Conservation (phyloP, 1,284 basidiomycete species). For the Trichosporon sp. region DNA sequence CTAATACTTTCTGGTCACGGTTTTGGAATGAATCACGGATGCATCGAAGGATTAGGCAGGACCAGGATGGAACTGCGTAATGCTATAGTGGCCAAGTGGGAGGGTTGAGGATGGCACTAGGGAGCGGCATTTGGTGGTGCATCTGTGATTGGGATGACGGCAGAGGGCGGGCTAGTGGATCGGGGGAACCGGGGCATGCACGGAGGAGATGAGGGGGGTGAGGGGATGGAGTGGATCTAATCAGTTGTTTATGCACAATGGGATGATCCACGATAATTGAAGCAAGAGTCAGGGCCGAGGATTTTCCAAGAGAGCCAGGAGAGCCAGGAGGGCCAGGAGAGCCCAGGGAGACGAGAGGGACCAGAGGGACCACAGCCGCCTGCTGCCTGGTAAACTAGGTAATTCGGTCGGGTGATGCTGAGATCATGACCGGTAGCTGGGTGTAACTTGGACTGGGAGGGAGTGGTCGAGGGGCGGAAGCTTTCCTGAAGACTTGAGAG, state of each 20-base stretch:
- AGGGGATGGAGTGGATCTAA: background rate
- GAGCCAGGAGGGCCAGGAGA: too few species aligned
- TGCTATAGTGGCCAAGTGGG: too few species aligned
- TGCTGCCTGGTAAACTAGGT: background rate
- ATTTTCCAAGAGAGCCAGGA: background rate
- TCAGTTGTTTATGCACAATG: background rate
- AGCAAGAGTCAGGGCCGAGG: background rate
- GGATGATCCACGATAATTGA: background rate
- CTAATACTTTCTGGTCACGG: too few species aligned
- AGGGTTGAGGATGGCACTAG: too few species aligned
- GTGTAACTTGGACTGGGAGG: background rate
- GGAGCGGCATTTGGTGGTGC: background rate
- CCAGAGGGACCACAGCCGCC: too few species aligned
- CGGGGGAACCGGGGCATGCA: background rate
- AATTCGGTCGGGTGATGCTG: slow-evolving; percentile 1
- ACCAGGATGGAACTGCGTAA: too few species aligned
- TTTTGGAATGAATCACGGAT: too few species aligned
- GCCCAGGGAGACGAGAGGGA: too few species aligned
- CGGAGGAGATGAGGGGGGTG: too few species aligned
- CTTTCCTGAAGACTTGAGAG: background rate
- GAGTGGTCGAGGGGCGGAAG: background rate
- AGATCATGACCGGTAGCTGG: background rate
- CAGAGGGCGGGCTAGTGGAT: background rate
- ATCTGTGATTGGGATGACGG: background rate
- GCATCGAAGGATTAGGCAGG: too few species aligned